Evolutionary conservation across 305 asterid genomes (phyloP).

Genomic region (Fraxinus floribunda): DNA sequence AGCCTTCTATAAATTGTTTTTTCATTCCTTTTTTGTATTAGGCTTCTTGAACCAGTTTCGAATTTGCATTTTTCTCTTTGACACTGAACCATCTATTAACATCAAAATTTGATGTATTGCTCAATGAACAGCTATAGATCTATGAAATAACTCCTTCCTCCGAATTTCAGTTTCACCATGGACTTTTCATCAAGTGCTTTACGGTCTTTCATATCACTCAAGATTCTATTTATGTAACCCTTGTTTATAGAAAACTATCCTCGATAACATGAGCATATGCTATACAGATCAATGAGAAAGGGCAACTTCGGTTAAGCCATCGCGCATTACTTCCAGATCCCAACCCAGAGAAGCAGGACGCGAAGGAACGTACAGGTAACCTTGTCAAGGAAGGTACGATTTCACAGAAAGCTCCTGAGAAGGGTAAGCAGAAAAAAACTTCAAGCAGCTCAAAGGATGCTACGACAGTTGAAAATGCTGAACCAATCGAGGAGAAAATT

Average conservation of each 20-base stretch:
- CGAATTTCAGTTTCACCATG: background rate
- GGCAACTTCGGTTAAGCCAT: slow-evolving; percentile 89
- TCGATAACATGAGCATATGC: slow-evolving; percentile 13
- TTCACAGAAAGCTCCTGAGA: slow-evolving; percentile 42
- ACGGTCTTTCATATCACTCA: background rate
- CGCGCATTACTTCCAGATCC: slow-evolving; percentile 88
- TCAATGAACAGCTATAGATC: background rate
- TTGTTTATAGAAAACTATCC: slow-evolving; percentile 9
- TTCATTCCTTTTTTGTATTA: background rate
- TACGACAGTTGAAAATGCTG: slow-evolving; percentile 29
- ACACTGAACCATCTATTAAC: background rate
- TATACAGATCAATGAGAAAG: slow-evolving; percentile 87
- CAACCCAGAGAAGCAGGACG: slow-evolving; percentile 43
- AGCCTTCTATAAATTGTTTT: background rate
- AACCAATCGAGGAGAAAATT: slow-evolving; percentile 29
- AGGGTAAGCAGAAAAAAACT: slow-evolving; percentile 38
- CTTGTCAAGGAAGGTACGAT: slow-evolving; percentile 38
- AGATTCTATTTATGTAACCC: background rate
- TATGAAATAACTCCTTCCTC: background rate
- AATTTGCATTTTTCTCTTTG: background rate
- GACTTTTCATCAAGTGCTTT: slow-evolving; percentile 14
- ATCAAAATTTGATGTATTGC: background rate
- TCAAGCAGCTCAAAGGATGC: slow-evolving; percentile 29
- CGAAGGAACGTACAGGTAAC: slow-evolving; percentile 42
- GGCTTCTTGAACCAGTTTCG: background rate